Evolutionary conservation across 495 filamentous ascomycete species (phyloP).

Genomic region (Hyaloscypha finlandica): DNA sequence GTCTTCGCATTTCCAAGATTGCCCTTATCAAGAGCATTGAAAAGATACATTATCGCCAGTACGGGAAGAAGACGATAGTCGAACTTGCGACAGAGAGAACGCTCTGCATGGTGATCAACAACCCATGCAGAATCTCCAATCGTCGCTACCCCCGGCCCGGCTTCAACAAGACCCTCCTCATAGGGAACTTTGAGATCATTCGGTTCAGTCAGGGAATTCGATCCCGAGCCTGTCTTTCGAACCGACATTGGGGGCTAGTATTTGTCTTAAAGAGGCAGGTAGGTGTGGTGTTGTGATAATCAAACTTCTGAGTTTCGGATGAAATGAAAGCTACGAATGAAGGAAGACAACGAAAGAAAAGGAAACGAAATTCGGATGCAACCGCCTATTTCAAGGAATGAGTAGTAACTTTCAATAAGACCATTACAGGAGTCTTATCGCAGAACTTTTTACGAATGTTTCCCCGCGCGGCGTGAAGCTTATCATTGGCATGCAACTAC

Average conservation of each 20-base stretch:
- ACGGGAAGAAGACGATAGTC: conserved; percentile 64
- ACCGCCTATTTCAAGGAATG: background rate
- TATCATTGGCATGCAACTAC: background rate
- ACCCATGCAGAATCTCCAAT: conserved; percentile 17
- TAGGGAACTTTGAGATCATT: conserved; percentile 14
- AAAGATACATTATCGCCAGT: conserved; percentile 66
- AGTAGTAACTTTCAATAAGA: background rate
- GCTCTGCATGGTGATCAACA: conserved; percentile 51
- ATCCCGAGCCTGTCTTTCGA: conserved; percentile 6
- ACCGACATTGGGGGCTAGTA: conserved; percentile 4
- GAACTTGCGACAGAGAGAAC: conserved; percentile 63
- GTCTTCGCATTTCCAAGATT: conserved; percentile 75
- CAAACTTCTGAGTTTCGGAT: background rate
- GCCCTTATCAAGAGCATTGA: conserved; percentile 67
- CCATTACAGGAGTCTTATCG: conserved; percentile 1
- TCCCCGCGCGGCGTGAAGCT: background rate
- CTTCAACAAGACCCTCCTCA: conserved; percentile 1
- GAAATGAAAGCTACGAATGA: background rate
- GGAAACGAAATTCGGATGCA: background rate
- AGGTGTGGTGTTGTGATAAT: background rate
- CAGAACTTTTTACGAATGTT: background rate
- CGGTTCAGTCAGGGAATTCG: conserved; percentile 6
- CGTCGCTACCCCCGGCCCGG: background rate
- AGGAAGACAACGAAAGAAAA: background rate
- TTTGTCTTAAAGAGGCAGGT: background rate